Conservation (phyloP, 2,329 filamentous ascomycete species). For the Chrysoporthe puriensis region DNA sequence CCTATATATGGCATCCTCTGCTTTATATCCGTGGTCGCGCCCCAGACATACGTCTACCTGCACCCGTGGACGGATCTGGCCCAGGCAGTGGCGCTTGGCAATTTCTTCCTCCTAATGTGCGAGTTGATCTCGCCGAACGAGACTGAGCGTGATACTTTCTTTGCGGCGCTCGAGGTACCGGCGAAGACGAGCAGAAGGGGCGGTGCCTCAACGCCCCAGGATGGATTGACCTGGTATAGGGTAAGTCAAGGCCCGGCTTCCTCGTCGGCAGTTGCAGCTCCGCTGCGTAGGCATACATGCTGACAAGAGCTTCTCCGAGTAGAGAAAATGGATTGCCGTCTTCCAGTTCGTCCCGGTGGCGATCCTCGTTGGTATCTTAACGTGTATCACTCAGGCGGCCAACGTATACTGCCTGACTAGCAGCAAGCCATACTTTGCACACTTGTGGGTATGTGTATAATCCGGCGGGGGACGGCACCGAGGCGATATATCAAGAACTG, state of each 20-base stretch:
- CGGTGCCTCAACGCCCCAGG: conserved; percentile 15
- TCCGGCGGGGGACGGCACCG: no score
- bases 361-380: conserved; percentile 46
- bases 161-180: conserved; percentile 39
- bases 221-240: conserved; percentile 40
- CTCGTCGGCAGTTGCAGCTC: accelerated
- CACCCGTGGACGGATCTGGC: conserved; percentile 43
- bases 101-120: conserved; percentile 49
- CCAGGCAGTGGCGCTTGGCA: conserved; percentile 44
- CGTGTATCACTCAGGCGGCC: conserved; percentile 34
- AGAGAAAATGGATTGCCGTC: conserved; percentile 39
- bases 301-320: neutral
- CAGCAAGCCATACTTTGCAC: conserved; percentile 36
- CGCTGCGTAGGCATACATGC: neutral
- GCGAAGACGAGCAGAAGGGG: conserved; percentile 33
- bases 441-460: conserved; percentile 34
- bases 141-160: conserved; percentile 40
- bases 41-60: conserved; percentile 44
- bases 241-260: neutral
- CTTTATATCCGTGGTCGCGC: conserved; percentile 43
- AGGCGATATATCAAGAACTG: no score
- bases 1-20: conserved; percentile 46
- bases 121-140: conserved; percentile 44
- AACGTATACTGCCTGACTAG: conserved; percentile 38
- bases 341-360: conserved; percentile 45